A percentile compares a stretch with the other conserved stretches of the same genome.
These are phyloP conservation scores for Cucurbita argyrosperma DNA, from an alignment of 306 rosid species.

Conservation along the genomic window DNA sequence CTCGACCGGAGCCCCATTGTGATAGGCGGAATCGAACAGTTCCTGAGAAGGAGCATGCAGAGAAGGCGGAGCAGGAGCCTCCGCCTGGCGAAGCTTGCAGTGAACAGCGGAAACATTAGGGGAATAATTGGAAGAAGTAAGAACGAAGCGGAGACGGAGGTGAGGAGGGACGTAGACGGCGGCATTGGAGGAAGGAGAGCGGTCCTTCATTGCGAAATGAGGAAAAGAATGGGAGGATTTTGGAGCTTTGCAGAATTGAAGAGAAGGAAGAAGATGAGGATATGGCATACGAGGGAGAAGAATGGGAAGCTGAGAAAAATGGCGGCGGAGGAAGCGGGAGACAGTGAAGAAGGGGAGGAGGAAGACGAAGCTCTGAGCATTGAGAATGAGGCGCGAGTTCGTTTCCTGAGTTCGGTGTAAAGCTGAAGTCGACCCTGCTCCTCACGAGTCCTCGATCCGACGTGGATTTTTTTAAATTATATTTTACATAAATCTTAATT, in stretches of 20 bases:
- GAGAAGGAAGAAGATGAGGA: neutral
- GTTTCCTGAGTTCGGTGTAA: no score
- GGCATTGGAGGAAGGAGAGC: constrained; percentile 57
- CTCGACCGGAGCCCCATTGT: constrained; percentile 32
- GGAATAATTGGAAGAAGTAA: constrained; percentile 17
- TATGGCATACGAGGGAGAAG: no score
- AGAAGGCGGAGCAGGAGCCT: constrained; percentile 4
- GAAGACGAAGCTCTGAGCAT: no score
- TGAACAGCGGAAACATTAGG: constrained; percentile 19
- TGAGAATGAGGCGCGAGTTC: no score
- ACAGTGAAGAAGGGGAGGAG: no score
- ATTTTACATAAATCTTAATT: no score
- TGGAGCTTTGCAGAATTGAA: constrained; percentile 19
- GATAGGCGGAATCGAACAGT: constrained; percentile 32
- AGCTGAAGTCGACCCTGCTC: no score
- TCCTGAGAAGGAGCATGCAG: constrained; percentile 25
- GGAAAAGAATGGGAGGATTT: constrained; percentile 17
- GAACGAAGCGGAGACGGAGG: constrained; percentile 62
- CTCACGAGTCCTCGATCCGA: no score
- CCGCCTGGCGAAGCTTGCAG: constrained; percentile 24
- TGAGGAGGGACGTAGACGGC: constrained; percentile 79
- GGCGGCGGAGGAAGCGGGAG: no score
- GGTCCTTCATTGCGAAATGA: constrained; percentile 59
- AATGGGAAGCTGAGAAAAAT: no score
- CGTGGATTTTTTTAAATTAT: no score